A percentile compares a stretch with the other conserved stretches of the same genome.
Evolutionary conservation across 352 stramenopile species (phyloP).

Genomic region (Pythium rishiriense): DNA sequence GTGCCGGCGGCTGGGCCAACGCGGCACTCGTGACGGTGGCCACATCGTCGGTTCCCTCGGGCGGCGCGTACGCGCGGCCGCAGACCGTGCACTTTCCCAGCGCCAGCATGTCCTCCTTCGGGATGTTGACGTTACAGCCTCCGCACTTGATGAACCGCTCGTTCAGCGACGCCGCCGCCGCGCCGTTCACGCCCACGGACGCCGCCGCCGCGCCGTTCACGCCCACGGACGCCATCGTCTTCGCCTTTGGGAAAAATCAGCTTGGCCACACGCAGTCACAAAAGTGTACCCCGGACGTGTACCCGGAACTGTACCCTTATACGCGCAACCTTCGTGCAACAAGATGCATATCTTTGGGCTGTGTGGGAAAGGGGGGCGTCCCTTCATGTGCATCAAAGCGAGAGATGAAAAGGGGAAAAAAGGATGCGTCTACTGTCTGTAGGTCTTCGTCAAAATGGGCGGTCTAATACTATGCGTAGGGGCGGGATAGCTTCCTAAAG

Average conservation of each 20-base stretch:
- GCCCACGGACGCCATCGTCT: too few species aligned
- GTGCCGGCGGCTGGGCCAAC: conserved; percentile 23
- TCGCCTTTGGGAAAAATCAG: too few species aligned
- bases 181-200: conserved; percentile 51
- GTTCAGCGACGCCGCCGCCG: conserved; percentile 57
- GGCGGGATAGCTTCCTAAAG: conserved; percentile 5
- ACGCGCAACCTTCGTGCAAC: not conserved
- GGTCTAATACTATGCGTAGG: not conserved
- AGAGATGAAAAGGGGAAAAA: not conserved
- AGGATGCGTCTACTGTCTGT: not conserved
- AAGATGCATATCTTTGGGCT: not conserved
- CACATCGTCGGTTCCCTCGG: conserved; percentile 28
- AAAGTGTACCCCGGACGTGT: too few species aligned
- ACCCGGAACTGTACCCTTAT: too few species aligned
- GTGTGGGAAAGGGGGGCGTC: not conserved
- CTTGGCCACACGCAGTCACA: too few species aligned
- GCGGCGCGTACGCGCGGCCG: conserved; percentile 40
- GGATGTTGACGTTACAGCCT: conserved; percentile 74
- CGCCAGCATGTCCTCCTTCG: conserved; percentile 73
- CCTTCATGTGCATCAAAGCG: not conserved
- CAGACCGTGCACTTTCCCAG: conserved; percentile 67
- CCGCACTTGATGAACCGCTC: conserved; percentile 81
- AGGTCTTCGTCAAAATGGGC: not conserved
- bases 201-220: conserved; percentile 30
- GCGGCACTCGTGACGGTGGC: conserved; percentile 41